Percentiles rank a stretch among this genome's conserved stretches.
phyloP scores from a whole-genome alignment of 441 rosid species.

The Adansonia madagascariensis region DNA sequence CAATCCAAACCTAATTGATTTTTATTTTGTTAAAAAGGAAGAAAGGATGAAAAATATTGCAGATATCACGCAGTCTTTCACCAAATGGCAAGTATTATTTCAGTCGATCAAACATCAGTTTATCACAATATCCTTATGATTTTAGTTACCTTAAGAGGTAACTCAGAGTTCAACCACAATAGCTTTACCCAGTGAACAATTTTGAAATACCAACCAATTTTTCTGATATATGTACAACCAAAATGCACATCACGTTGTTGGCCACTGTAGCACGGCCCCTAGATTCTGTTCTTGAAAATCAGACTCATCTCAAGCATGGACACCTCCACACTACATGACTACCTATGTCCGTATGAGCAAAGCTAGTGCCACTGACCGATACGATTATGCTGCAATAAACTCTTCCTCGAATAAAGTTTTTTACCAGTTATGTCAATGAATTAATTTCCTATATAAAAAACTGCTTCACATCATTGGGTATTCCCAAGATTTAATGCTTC shows the following conservation, averaged over 20 bases:
- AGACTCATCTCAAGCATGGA: too few relatives aligned
- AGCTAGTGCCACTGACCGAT: too few relatives aligned
- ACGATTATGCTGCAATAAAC: too few relatives aligned
- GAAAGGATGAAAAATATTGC: background rate
- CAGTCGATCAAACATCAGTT: background rate
- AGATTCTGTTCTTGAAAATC: background rate
- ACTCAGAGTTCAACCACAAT: background rate
- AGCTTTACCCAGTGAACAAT: background rate
- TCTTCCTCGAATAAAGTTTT: too few relatives aligned
- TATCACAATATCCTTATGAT: background rate
- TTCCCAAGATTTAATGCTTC: conserved; percentile 9
- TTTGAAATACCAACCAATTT: background rate
- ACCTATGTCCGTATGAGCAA: too few relatives aligned
- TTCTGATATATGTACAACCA: background rate
- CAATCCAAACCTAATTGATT: background rate
- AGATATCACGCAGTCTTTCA: background rate
- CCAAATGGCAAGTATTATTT: background rate
- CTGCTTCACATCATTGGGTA: background rate
- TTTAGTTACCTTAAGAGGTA: background rate
- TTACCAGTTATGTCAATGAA: too few relatives aligned
- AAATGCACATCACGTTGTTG: background rate
- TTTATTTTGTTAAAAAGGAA: background rate
- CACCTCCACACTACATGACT: too few relatives aligned
- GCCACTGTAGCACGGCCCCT: background rate
- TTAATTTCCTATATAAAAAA: background rate